Percentiles rank a stretch among this genome's conserved stretches.
Conservation (phyloP, 805 yeast genomes). For the Metschnikowia continentalis region DNA sequence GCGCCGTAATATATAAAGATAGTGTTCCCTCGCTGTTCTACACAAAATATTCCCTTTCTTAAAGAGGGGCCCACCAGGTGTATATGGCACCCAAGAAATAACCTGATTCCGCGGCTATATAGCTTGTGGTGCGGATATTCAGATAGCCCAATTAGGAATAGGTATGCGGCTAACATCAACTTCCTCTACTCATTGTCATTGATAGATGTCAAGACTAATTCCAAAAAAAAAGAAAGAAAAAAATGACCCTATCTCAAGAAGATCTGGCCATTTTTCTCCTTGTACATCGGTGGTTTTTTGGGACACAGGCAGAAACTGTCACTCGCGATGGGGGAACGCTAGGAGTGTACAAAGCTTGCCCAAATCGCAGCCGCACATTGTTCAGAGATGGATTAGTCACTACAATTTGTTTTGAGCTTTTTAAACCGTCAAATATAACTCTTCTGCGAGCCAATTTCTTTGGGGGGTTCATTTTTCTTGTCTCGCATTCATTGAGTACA, state of each 20-base stretch:
- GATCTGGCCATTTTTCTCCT: background rate
- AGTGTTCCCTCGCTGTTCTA: background rate
- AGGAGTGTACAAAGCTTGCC: background rate
- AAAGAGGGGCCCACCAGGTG: background rate
- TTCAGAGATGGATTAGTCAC: background rate
- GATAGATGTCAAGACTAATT: background rate
- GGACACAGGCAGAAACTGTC: background rate
- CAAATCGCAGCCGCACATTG: conserved; percentile 1
- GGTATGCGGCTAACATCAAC: background rate
- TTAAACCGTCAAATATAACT: background rate
- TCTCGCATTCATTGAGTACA: background rate
- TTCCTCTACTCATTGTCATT: background rate
- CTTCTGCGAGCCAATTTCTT: background rate
- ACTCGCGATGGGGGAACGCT: background rate
- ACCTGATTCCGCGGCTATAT: background rate
- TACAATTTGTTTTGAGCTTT: too few relatives aligned
- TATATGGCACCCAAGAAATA: background rate
- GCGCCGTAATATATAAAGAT: background rate
- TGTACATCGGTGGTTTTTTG: background rate
- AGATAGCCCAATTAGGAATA: background rate
- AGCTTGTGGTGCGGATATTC: background rate
- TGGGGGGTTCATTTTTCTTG: background rate
- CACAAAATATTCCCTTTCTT: too few relatives aligned
- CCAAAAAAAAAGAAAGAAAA: background rate
- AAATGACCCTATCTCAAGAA: background rate